These are phyloP conservation scores for Paragyromitra xinjiangensis DNA, from an alignment of 495 filamentous ascomycete species.

Conservation along the genomic window DNA sequence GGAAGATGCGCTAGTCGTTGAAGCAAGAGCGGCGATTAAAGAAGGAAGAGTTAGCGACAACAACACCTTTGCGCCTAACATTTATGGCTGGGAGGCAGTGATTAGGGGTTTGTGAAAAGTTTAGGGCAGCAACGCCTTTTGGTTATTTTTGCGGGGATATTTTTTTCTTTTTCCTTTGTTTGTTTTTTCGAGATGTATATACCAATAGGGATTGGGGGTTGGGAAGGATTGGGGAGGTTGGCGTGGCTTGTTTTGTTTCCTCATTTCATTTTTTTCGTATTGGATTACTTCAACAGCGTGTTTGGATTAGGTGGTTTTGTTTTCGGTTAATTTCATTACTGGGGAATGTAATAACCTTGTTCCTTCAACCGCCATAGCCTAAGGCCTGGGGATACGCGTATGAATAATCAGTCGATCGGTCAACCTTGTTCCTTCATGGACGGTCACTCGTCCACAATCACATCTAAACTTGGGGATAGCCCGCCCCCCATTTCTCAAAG, in stretches of 20 bases:
- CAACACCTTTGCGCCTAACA: background rate
- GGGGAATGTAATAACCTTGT: background rate
- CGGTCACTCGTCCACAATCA: constrained; percentile 4
- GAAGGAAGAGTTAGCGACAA: constrained; percentile 31
- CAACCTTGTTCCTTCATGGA: background rate
- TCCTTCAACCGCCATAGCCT: background rate
- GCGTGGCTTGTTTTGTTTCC: constrained; percentile 9
- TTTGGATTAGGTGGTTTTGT: background rate
- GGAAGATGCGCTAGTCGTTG: constrained; percentile 40
- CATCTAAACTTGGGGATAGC: background rate
- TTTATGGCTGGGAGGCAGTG: constrained; percentile 41
- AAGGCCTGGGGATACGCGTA: no score
- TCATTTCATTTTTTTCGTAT: constrained; percentile 3
- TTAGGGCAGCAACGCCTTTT: background rate
- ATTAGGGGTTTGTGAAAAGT: constrained; percentile 33
- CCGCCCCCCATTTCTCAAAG: background rate
- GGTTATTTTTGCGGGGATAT: background rate
- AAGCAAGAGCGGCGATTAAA: constrained; percentile 42
- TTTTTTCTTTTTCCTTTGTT: background rate
- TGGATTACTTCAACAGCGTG: background rate
- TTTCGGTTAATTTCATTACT: constrained; percentile 12
- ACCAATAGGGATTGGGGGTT: background rate
- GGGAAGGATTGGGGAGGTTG: background rate
- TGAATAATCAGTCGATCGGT: no score
- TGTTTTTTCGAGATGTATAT: constrained; percentile 10